These are phyloP conservation scores for Phytophthora melonis DNA, from an alignment of 352 stramenopile species.

Conservation along the genomic window DNA sequence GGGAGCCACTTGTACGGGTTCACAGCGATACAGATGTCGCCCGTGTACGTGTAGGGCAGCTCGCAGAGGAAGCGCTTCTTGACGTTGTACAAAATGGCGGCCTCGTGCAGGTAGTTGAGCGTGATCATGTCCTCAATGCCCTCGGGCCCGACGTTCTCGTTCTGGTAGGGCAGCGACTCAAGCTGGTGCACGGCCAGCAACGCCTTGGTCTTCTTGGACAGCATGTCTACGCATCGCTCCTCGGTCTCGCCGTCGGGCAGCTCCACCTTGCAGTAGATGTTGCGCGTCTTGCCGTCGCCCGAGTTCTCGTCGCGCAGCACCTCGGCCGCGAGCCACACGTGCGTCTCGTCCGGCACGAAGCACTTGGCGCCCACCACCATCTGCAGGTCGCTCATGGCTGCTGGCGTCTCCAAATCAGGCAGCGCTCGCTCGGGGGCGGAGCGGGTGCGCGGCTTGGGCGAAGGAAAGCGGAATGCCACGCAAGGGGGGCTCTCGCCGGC, in stretches of 20 bases:
- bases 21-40: slow-evolving; percentile 97
- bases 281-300: slow-evolving; percentile 64
- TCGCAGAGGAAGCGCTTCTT: slow-evolving; percentile 83
- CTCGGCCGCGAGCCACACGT: slow-evolving; percentile 86
- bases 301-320: slow-evolving; percentile 76
- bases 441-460: slow-evolving; percentile 14
- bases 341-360: slow-evolving; percentile 87
- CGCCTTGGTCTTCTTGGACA: slow-evolving; percentile 75
- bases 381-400: slow-evolving; percentile 60
- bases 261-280: slow-evolving; percentile 75
- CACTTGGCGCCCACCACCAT: slow-evolving; percentile 81
- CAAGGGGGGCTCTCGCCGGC: slow-evolving; percentile 15
- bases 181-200: slow-evolving; percentile 79
- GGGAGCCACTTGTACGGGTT: slow-evolving; percentile 97
- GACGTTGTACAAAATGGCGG: slow-evolving; percentile 92
- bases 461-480: slow-evolving; percentile 35
- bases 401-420: slow-evolving; percentile 35
- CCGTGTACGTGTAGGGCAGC: slow-evolving; percentile 96
- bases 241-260: slow-evolving; percentile 55
- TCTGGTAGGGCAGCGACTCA: slow-evolving; percentile 87
- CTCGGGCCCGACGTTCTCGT: slow-evolving; percentile 68
- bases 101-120: slow-evolving; percentile 92
- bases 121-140: slow-evolving; percentile 90
- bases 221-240: slow-evolving; percentile 77
- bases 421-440: not conserved